A percentile compares a stretch with the other conserved stretches of the same genome.
These are phyloP conservation scores for Casuarina cunninghamiana DNA, from an alignment of 306 rosid genomes.

Conservation along the genomic window DNA sequence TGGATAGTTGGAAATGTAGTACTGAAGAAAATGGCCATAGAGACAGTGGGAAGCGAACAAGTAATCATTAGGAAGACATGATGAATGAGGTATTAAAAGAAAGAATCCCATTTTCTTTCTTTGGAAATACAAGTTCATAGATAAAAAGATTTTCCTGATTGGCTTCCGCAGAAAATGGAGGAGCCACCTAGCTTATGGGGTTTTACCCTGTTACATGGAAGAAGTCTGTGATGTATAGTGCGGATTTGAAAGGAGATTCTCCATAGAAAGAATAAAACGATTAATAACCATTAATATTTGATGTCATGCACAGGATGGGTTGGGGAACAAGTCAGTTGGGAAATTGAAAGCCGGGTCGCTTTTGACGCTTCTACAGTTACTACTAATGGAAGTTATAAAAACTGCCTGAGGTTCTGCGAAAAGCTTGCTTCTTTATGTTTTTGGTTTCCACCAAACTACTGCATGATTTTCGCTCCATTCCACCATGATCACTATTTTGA, in stretches of 20 bases:
- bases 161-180: neutral
- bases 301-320: neutral
- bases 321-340: neutral
- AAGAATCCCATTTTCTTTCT: constrained; percentile 3
- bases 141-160: neutral
- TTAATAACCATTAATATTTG: neutral
- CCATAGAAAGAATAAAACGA: neutral
- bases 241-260: neutral
- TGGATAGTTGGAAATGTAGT: constrained; percentile 56
- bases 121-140: neutral
- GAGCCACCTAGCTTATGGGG: no score
- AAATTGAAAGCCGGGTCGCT: neutral
- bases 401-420: neutral
- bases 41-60: constrained; percentile 8
- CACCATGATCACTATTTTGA: neutral
- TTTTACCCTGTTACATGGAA: neutral
- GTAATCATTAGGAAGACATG: constrained; percentile 36
- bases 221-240: neutral
- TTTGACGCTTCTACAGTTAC: neutral
- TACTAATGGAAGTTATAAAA: neutral
- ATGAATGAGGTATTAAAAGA: constrained; percentile 38
- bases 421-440: neutral
- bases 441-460: neutral
- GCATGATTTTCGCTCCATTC: neutral
- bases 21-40: constrained; percentile 47